Base-by-base conservation (phyloP, 441 rosid species). In the Gossypium schwendimanii region DNA sequence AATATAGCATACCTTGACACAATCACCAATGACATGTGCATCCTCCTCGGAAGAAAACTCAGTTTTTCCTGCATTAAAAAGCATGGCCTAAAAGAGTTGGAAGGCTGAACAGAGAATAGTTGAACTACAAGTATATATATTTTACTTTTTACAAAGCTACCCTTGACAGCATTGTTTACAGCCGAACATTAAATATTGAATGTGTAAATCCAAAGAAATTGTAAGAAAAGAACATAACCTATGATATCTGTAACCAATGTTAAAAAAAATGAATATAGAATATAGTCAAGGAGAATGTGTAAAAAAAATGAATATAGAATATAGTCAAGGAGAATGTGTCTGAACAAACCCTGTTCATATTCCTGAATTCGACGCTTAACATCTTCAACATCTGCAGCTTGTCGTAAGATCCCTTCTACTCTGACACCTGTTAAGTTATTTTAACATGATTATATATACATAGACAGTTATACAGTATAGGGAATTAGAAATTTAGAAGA, bases 301-400 rank as follows among this genome's bases (percentile, higher is more conserved):
- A 60, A 58, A 39, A 39, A 39, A 39, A 39, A 39, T 41, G 47
- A 41, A 41, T 10, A 41, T 41, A 41, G 47, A 17, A 67, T 58
- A 57, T 73, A 58, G 55, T 55, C 33, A 41, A 41, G 47, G 21
- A 20, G 47, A 33, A 47, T 39, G 65, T 68, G 36, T 65, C 68
- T 36, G 17, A 76, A 85, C 87, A 74, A 79, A 93, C 98, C 98
- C 79, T 93, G 91, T 85, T 93, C 98, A 75, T 88, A 96, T 79
- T 92, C 98, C 52, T 85, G 88, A 85, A 96, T 87, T 71, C 99
- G 91, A 76, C 64, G 88, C 82, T 91, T 89, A 66, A 96, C 99
- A 80, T 90, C 94, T 72, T 96, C 99, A 60, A 96, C 99, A 84
- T 89, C 97, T 31, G 99, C 99, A 75, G 99, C 99, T 84, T 96